These are phyloP conservation scores for Penicillium turbatum DNA, from an alignment of 495 filamentous ascomycete species.

Conservation along the genomic window DNA sequence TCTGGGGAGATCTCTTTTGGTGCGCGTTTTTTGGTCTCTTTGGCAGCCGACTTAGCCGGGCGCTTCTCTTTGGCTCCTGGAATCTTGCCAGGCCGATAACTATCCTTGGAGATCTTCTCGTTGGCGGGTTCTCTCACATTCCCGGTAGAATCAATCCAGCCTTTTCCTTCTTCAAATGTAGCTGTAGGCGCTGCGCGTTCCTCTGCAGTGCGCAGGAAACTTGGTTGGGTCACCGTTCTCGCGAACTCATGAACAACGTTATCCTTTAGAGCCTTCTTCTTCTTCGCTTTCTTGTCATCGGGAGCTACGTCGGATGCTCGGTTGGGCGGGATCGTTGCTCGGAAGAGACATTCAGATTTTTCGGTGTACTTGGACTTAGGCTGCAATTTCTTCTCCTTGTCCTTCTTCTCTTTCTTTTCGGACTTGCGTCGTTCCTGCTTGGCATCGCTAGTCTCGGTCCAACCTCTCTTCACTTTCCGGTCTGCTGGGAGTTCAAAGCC, in stretches of 20 bases:
- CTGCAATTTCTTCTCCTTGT: constrained; percentile 55
- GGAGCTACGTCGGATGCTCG: constrained; percentile 25
- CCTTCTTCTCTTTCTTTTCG: constrained; percentile 46
- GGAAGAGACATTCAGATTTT: constrained; percentile 74
- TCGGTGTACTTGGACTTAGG: constrained; percentile 74
- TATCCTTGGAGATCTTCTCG: constrained; percentile 31
- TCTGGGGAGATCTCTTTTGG: constrained; percentile 15
- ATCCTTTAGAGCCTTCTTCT: constrained; percentile 51
- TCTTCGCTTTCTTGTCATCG: constrained; percentile 43
- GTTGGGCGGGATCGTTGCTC: constrained; percentile 68
- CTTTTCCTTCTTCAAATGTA: constrained; percentile 61
- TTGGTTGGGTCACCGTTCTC: constrained; percentile 71
- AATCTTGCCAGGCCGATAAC: constrained; percentile 35
- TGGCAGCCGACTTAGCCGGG: constrained; percentile 11
- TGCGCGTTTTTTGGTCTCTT: constrained; percentile 2
- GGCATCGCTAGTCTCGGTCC: constrained; percentile 63
- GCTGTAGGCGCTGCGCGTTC: constrained; percentile 32
- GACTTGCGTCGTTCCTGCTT: constrained; percentile 48
- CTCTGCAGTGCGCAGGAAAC: constrained; percentile 57
- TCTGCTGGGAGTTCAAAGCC: constrained; percentile 69
- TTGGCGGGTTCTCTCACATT: constrained; percentile 61
- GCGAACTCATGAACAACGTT: constrained; percentile 76
- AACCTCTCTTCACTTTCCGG: constrained; percentile 82
- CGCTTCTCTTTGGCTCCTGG: constrained; percentile 37
- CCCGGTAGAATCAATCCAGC: constrained; percentile 81